Conservation (phyloP, 2,329 filamentous ascomycete genomes). For the Pseudopyricularia cyperi region DNA sequence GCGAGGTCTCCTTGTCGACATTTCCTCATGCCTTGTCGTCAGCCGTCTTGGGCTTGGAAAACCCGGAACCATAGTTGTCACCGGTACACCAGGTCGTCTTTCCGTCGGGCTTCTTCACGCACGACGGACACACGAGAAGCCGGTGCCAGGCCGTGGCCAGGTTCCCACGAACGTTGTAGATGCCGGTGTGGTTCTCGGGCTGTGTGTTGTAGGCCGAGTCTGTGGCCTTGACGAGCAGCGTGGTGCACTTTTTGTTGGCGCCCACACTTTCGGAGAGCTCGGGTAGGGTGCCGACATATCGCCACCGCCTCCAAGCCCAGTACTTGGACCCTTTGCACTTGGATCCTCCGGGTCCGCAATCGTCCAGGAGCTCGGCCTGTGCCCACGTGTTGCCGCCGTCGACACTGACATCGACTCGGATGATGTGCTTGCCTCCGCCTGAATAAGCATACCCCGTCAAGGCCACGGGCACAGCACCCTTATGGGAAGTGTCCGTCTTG, state of each 20-base stretch:
- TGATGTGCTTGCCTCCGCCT: slow-evolving; percentile 51
- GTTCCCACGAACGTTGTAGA: slow-evolving; percentile 53
- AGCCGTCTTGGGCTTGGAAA: neutral
- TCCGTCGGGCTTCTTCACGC: slow-evolving; percentile 7
- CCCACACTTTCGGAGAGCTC: neutral
- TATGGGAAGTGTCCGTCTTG: slow-evolving; percentile 1
- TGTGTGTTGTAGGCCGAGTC: slow-evolving; percentile 56
- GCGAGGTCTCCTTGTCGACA: too few relatives aligned
- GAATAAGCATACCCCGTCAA: slow-evolving; percentile 55
- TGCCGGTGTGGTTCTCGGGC: slow-evolving; percentile 44
- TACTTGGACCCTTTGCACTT: slow-evolving; percentile 25
- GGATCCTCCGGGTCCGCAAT: slow-evolving; percentile 17
- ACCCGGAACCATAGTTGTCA: slow-evolving; percentile 7
- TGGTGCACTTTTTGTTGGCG: slow-evolving; percentile 23
- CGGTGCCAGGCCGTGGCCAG: slow-evolving; percentile 56
- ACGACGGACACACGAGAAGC: slow-evolving; percentile 25
- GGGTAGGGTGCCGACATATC: slow-evolving; percentile 35
- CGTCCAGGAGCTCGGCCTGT: slow-evolving; percentile 45
- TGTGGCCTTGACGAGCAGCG: slow-evolving; percentile 50
- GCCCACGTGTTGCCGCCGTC: slow-evolving; percentile 53
- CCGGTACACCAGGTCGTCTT: slow-evolving; percentile 16
- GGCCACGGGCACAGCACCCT: slow-evolving; percentile 16
- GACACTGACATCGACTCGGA: slow-evolving; percentile 53
- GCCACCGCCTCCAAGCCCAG: slow-evolving; percentile 56
- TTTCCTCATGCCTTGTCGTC: neutral